These are phyloP conservation scores for Hansenula anomala DNA, from an alignment of 1,139 yeast genomes.

Conservation along the genomic window DNA sequence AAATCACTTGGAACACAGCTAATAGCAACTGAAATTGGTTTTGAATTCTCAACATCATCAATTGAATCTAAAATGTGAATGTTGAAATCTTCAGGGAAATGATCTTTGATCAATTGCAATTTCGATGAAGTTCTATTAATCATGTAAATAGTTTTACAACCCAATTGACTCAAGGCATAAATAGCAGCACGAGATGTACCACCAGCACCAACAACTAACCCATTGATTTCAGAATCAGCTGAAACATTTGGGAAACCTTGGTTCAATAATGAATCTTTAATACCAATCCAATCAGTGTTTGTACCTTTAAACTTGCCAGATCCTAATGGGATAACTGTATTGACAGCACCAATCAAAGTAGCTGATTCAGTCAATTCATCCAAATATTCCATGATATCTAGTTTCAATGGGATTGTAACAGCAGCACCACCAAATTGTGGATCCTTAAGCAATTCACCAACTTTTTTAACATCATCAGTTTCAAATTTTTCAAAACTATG, in stretches of 20 bases:
- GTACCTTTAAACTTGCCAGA: constrained; percentile 66
- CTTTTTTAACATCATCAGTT: constrained; percentile 53
- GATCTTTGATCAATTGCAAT: constrained; percentile 49
- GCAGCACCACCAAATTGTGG: constrained; percentile 80
- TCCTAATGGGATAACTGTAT: constrained; percentile 66
- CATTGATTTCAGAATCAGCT: constrained; percentile 35
- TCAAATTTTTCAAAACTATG: constrained; percentile 66
- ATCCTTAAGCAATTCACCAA: constrained; percentile 40
- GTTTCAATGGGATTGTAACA: constrained; percentile 85
- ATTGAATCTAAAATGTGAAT: constrained; percentile 53
- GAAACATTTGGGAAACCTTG: constrained; percentile 52
- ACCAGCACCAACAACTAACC: constrained; percentile 90
- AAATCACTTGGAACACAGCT: constrained; percentile 89
- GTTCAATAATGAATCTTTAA: constrained; percentile 58
- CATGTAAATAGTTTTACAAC: constrained; percentile 73
- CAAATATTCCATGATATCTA: constrained; percentile 67
- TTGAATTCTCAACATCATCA: constrained; percentile 37
- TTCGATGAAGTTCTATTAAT: constrained; percentile 76
- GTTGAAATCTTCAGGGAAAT: constrained; percentile 59
- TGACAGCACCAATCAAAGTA: constrained; percentile 81
- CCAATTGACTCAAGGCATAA: constrained; percentile 76
- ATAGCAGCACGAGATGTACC: constrained; percentile 97
- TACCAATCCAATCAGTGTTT: constrained; percentile 96
- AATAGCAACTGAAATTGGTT: constrained; percentile 57
- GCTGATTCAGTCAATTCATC: constrained; percentile 71